Evolutionary conservation across 257 asterid species (phyloP).

Genomic region (Solanum sejunctum): DNA sequence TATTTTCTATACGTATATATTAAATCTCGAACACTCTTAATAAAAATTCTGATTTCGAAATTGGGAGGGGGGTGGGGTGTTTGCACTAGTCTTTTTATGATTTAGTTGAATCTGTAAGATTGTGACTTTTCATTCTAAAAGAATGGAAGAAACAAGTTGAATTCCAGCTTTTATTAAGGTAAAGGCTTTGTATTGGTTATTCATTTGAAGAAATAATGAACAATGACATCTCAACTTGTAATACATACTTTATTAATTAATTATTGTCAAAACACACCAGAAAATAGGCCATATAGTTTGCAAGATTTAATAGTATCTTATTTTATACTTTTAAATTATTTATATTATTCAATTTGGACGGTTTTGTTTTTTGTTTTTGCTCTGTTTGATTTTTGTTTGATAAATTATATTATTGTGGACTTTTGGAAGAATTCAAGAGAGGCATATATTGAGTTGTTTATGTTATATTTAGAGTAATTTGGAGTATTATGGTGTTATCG

Average conservation of each 20-base stretch:
- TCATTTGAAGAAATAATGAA: not conserved
- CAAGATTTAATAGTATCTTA: not conserved
- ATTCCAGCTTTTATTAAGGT: not conserved
- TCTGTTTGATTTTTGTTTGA: not conserved
- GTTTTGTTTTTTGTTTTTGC: not conserved
- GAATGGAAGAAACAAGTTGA: not conserved
- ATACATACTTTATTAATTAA: not conserved
- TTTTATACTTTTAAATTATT: not conserved
- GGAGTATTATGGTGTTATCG: not conserved
- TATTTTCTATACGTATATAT: too few relatives aligned
- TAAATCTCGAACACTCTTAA: too few relatives aligned
- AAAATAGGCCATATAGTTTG: not conserved
- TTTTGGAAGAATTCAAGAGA: not conserved
- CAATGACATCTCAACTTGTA: not conserved
- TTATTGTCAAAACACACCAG: not conserved
- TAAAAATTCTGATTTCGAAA: too few relatives aligned
- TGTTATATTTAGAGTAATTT: not conserved
- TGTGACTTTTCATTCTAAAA: not conserved
- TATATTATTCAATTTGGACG: not conserved
- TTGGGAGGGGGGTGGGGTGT: not conserved
- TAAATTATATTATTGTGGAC: not conserved
- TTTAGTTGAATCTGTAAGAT: not conserved
- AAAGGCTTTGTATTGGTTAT: not conserved
- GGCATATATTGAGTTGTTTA: not conserved
- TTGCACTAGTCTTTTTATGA: not conserved